phyloP scores from a whole-genome alignment of 306 rosid genomes.

The Comarum palustre region DNA sequence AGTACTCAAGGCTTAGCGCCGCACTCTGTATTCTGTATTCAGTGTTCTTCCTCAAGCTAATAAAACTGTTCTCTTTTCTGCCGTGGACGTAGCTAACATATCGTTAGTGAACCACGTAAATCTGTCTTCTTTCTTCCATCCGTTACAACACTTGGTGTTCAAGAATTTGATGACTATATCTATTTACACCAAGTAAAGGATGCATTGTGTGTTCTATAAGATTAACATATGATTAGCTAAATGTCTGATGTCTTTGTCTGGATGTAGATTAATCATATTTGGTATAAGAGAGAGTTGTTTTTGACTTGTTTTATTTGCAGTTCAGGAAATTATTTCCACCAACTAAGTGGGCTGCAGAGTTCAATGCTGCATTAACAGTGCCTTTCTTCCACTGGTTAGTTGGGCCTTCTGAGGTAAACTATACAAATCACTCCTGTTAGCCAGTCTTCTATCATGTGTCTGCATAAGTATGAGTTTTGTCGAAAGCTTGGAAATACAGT shows the following conservation, averaged over 20 bases:
- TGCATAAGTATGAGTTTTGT: neutral
- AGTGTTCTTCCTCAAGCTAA: too few relatives aligned
- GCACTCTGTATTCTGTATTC: too few relatives aligned
- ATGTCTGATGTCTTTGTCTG: neutral
- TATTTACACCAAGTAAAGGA: neutral
- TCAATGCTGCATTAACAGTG: slow-evolving; percentile 88
- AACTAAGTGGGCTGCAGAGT: slow-evolving; percentile 94
- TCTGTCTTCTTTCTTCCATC: too few relatives aligned
- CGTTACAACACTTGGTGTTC: too few relatives aligned
- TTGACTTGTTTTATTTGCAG: slow-evolving; percentile 39
- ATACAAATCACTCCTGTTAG: neutral
- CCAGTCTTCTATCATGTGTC: neutral
- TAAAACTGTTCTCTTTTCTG: too few relatives aligned
- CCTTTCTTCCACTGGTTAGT: slow-evolving; percentile 95
- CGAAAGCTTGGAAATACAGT: neutral
- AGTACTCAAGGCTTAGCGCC: too few relatives aligned
- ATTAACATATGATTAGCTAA: neutral
- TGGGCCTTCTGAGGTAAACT: slow-evolving; percentile 84
- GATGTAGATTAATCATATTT: neutral
- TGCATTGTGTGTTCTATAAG: neutral
- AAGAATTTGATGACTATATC: neutral
- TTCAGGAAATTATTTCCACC: slow-evolving; percentile 92
- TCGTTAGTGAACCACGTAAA: too few relatives aligned
- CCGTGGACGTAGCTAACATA: too few relatives aligned
- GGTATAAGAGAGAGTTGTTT: neutral